These are phyloP conservation scores for Xylariaceae sp. DNA, from an alignment of 2,329 filamentous ascomycete species.

Conservation along the genomic window DNA sequence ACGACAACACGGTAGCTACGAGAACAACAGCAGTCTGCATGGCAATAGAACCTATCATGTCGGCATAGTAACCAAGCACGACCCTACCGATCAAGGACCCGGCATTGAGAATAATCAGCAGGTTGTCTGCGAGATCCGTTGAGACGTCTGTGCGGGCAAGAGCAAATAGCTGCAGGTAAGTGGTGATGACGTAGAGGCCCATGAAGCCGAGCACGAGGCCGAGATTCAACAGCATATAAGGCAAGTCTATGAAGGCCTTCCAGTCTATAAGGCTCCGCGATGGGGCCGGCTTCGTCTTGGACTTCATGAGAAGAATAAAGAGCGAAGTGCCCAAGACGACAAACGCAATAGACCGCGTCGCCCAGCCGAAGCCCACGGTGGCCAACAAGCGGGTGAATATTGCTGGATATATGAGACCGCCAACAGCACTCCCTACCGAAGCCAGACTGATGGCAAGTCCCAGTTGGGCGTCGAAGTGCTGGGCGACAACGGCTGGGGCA, in stretches of 20 bases:
- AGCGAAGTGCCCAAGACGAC: slow-evolving; percentile 21
- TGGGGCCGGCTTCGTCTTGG: slow-evolving; percentile 8
- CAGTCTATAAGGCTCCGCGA: slow-evolving; percentile 17
- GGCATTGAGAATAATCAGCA: slow-evolving; percentile 29
- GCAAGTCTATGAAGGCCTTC: slow-evolving; percentile 17
- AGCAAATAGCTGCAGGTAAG: slow-evolving; percentile 22
- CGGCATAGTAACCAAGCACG: slow-evolving; percentile 23
- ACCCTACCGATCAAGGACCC: slow-evolving; percentile 25
- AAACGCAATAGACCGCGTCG: slow-evolving; percentile 26
- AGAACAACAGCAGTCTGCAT: slow-evolving; percentile 21
- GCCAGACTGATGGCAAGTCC: slow-evolving; percentile 27
- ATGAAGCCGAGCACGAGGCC: slow-evolving; percentile 24
- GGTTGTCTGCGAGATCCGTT: slow-evolving; percentile 13
- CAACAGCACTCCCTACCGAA: slow-evolving; percentile 28
- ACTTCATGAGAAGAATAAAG: slow-evolving; percentile 22
- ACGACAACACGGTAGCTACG: slow-evolving; percentile 19
- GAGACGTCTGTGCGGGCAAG: slow-evolving; percentile 6
- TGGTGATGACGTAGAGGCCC: slow-evolving; percentile 24
- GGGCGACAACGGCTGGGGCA: slow-evolving; percentile 26
- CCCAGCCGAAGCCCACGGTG: slow-evolving; percentile 28
- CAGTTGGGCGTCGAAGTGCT: slow-evolving; percentile 26
- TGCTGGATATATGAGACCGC: slow-evolving; percentile 29
- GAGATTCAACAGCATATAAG: slow-evolving; percentile 20
- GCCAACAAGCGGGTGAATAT: slow-evolving; percentile 19
- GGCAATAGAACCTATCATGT: slow-evolving; percentile 22